phyloP scores from a whole-genome alignment of 768 basidiomycete species.

The Mycena floridula region DNA sequence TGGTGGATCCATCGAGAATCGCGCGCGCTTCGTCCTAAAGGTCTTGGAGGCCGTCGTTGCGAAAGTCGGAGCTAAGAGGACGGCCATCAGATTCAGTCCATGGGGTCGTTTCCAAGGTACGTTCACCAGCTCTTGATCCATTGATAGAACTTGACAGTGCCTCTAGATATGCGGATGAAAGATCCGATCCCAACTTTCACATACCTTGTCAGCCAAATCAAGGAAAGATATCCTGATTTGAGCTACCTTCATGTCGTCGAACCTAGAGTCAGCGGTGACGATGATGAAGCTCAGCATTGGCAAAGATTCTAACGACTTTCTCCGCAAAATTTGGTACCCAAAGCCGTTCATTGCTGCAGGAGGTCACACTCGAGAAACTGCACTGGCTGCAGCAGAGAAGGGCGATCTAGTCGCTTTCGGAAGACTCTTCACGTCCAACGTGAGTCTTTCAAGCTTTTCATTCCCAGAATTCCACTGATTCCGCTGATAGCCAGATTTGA shows the following conservation, averaged over 20 bases:
- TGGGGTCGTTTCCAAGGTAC: constrained; percentile 23
- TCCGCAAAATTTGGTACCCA: constrained; percentile 23
- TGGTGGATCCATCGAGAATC: constrained; percentile 43
- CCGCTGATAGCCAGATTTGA: constrained; percentile 15
- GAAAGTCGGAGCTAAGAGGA: constrained; percentile 34
- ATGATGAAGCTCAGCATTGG: not conserved
- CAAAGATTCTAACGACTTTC: constrained; percentile 18
- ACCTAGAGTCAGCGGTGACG: constrained; percentile 8
- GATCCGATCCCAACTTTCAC: constrained; percentile 35
- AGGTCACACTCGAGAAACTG: constrained; percentile 19
- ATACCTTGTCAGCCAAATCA: constrained; percentile 32
- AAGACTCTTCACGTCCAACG: constrained; percentile 25
- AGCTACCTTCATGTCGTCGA: constrained; percentile 35
- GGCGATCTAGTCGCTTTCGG: constrained; percentile 25
- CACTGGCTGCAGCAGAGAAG: constrained; percentile 18
- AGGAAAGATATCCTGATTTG: constrained; percentile 23
- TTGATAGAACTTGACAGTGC: not conserved
- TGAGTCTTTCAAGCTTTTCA: constrained; percentile 9
- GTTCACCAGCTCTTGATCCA: not conserved
- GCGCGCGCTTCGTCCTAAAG: constrained; percentile 37
- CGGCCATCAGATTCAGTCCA: constrained; percentile 36
- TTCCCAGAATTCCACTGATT: not conserved
- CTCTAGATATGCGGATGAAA: constrained; percentile 25
- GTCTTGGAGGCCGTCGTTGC: constrained; percentile 30
- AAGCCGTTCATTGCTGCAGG: constrained; percentile 21